A percentile compares a stretch with the other conserved stretches of the same genome.
Conservation (phyloP, 768 basidiomycete species). For the Chalciporus piperatus region DNA sequence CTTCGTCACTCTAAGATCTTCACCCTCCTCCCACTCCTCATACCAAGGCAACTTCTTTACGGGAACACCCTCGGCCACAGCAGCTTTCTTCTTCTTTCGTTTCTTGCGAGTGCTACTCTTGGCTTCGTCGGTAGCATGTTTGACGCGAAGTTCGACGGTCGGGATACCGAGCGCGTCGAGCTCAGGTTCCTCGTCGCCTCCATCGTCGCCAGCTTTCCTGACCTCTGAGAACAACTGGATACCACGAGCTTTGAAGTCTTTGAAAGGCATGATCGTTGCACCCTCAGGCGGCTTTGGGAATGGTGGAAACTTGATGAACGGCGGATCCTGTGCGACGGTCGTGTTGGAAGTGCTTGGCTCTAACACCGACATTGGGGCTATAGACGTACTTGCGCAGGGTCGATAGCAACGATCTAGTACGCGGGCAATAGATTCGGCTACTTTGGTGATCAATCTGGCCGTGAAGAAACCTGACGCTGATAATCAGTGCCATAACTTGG, state of each 20-base stretch:
- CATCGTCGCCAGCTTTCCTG: slow-evolving; percentile 28
- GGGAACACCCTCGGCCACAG: slow-evolving; percentile 15
- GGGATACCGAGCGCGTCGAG: slow-evolving; percentile 66
- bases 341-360: slow-evolving; percentile 18
- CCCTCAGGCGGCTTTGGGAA: slow-evolving; percentile 46
- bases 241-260: slow-evolving; percentile 53
- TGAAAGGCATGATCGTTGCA: slow-evolving; percentile 53
- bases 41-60: slow-evolving; percentile 50
- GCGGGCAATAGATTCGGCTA: slow-evolving; percentile 17
- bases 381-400: slow-evolving; percentile 14
- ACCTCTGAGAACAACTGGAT: slow-evolving; percentile 49
- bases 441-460: neutral
- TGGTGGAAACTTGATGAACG: slow-evolving; percentile 41
- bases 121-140: slow-evolving; percentile 53
- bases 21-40: slow-evolving; percentile 68
- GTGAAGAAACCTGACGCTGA: slow-evolving; percentile 5
- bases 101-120: slow-evolving; percentile 56
- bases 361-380: slow-evolving; percentile 17
- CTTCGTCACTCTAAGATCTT: slow-evolving; percentile 42
- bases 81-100: slow-evolving; percentile 39
- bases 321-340: slow-evolving; percentile 10
- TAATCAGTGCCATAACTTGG: slow-evolving; percentile 9
- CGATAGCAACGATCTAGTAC: slow-evolving; percentile 5
- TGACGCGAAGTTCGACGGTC: slow-evolving; percentile 52
- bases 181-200: slow-evolving; percentile 45